Evolutionary conservation across 2,329 filamentous ascomycete genomes (phyloP).

Genomic region (Nemania bipapillata): DNA sequence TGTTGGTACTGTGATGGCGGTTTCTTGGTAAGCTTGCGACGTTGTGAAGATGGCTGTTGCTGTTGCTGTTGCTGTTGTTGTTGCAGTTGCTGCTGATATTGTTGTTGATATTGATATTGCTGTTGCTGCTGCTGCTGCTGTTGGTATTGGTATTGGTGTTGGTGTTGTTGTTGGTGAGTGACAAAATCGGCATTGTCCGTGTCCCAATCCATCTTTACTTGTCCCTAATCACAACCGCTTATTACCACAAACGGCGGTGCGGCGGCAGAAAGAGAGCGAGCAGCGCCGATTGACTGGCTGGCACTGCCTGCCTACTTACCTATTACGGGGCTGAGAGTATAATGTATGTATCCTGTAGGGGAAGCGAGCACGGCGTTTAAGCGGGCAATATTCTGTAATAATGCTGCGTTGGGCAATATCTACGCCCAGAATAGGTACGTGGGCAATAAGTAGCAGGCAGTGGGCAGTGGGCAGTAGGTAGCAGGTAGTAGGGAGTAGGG

Average conservation of each 20-base stretch:
- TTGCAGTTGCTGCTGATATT: neutral
- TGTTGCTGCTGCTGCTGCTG: constrained; percentile 1
- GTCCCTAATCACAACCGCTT: constrained; percentile 19
- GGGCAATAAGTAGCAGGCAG: neutral
- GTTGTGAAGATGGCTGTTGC: constrained; percentile 55
- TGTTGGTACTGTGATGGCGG: constrained; percentile 53
- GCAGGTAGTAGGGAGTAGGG: neutral
- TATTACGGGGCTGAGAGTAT: constrained; percentile 23
- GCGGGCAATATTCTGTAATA: constrained; percentile 19
- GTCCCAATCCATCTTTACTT: constrained; percentile 34
- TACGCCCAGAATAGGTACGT: neutral
- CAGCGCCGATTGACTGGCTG: constrained; percentile 8
- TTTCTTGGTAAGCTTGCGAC: constrained; percentile 72
- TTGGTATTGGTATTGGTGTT: constrained; percentile 5
- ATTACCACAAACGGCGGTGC: constrained; percentile 33
- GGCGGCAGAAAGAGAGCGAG: constrained; percentile 8
- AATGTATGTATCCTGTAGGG: neutral
- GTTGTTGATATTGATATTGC: neutral
- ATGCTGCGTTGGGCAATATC: constrained; percentile 19
- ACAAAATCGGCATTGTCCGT: constrained; percentile 17
- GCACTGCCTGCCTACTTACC: constrained; percentile 6
- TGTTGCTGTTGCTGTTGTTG: constrained; percentile 7
- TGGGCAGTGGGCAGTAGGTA: neutral
- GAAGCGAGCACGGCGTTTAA: constrained; percentile 22
- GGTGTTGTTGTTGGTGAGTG: neutral